phyloP scores from a whole-genome alignment of 495 filamentous ascomycete species.

The Penicillium cataractarum region DNA sequence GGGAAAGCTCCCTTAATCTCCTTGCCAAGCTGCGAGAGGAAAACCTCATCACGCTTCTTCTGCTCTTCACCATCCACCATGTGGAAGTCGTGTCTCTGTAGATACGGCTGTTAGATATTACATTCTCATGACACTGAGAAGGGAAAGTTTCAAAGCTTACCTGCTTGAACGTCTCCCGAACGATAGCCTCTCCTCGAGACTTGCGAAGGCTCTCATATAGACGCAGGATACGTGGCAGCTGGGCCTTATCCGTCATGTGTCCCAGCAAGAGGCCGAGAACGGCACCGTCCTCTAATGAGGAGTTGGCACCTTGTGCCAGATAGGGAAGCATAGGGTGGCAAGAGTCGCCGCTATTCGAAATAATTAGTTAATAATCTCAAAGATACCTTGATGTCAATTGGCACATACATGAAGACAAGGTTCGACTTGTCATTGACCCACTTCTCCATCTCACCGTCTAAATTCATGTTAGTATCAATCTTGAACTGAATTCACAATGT shows the following conservation, averaged over 20 bases:
- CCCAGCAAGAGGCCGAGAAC: conserved; percentile 51
- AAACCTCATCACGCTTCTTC: conserved; percentile 50
- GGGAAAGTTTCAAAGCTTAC: conserved; percentile 15
- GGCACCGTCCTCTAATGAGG: conserved; percentile 56
- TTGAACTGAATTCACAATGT: neutral
- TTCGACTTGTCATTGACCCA: conserved; percentile 45
- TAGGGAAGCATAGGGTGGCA: conserved; percentile 74
- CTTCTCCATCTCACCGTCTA: conserved; percentile 41
- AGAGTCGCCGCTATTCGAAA: conserved; percentile 53
- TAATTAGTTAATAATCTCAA: neutral
- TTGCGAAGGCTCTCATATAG: conserved; percentile 66
- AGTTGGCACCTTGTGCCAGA: conserved; percentile 60
- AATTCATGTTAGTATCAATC: neutral
- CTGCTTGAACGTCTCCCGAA: conserved; percentile 53
- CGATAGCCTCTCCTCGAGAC: conserved; percentile 59
- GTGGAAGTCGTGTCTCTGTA: conserved; percentile 62
- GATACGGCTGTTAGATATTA: neutral
- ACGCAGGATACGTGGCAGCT: conserved; percentile 52
- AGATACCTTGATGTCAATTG: neutral
- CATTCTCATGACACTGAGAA: too few relatives aligned
- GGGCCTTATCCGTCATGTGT: conserved; percentile 37
- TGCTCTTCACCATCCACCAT: conserved; percentile 59
- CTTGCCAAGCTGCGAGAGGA: conserved; percentile 47
- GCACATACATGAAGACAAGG: conserved; percentile 40
- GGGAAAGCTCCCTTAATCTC: conserved; percentile 56